Conservation (phyloP, 129 eudicot species). For the Lonicera japonica region DNA sequence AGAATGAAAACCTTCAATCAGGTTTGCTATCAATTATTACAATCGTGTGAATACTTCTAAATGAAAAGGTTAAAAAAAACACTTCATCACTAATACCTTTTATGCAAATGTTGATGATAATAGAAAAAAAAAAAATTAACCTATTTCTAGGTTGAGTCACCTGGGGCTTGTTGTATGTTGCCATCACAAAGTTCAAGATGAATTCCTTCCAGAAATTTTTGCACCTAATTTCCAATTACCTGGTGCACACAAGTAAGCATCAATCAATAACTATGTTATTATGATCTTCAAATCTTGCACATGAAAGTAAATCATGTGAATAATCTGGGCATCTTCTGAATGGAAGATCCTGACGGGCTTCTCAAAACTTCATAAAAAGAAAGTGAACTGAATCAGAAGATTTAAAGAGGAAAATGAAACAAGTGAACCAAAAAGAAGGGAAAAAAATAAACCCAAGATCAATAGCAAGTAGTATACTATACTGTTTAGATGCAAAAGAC, state of each 20-base stretch:
- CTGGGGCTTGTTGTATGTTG: conserved; percentile 84
- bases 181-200: conserved; percentile 66
- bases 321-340: no score
- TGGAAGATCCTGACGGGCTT: no score
- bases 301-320: not conserved
- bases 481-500: no score
- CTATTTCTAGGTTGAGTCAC: conserved; percentile 20
- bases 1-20: conserved; percentile 67
- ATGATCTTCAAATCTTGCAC: not conserved
- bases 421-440: no score
- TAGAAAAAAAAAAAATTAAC: conserved; percentile 1
- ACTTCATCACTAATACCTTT: no score
- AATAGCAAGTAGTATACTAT: no score
- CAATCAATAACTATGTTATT: not conserved
- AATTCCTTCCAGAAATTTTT: conserved; percentile 55
- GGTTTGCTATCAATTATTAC: conserved; percentile 13
- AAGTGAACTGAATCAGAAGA: not conserved
- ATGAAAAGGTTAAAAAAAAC: conserved; percentile 5
- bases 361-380: not conserved
- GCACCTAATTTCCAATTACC: conserved; percentile 78
- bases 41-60: conserved; percentile 1
- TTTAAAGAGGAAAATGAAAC: no score
- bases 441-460: no score
- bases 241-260: conserved; percentile 21
- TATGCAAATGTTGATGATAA: no score